Base-by-base conservation (phyloP, 805 yeast genomes). In the Hanseniaspora jakobsenii region DNA sequence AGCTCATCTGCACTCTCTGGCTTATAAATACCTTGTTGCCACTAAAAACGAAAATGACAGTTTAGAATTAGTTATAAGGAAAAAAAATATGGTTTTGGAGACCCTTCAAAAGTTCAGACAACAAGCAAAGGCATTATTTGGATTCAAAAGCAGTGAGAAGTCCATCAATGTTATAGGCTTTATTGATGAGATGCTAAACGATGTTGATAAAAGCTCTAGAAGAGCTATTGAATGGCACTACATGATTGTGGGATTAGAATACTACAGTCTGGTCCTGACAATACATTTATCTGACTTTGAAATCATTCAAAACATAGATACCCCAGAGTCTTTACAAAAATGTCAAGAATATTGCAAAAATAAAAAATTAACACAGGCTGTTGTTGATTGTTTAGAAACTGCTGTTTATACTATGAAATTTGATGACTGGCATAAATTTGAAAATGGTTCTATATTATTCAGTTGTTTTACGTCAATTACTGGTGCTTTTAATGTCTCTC, bases 211-310 rank as follows among this genome's bases (percentile, higher is more conserved):
- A 16, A n/a, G 12, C 3, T 8, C 31, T 19, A 41, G 26, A 36
- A 23, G 9, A 16, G 24, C 32, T n/a, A 19, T 42, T 10, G 31
- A 36, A n/a, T 42, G 46, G 46, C 37, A 42, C 6, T 35, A 42
- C n/a, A 29, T 35, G 9, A 12, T 23, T 16, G 29, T 24, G 6
- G 29, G 35, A 4, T 16, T 29, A n/a, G 39, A 42, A 13, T 42
- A 26, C 18, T 29, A 29, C 28, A 35, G 30, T 2, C 19, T 35
- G 9, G 36, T 35, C 2, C 10, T 42, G 23, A 22, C 17, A 6
- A 23, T 42, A 7, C 46, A 42, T n/a, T 12, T 42, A 13, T 35
- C 46, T 12, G 46, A 42, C n/a, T 29, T 42, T 17, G 39, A 42
- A 23, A 42, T 24, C 7, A 3, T 42, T 7, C 46, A 42, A 23